phyloP scores from a whole-genome alignment of 192 early-diverging fungal species.

The Rhizophagus clarus region DNA sequence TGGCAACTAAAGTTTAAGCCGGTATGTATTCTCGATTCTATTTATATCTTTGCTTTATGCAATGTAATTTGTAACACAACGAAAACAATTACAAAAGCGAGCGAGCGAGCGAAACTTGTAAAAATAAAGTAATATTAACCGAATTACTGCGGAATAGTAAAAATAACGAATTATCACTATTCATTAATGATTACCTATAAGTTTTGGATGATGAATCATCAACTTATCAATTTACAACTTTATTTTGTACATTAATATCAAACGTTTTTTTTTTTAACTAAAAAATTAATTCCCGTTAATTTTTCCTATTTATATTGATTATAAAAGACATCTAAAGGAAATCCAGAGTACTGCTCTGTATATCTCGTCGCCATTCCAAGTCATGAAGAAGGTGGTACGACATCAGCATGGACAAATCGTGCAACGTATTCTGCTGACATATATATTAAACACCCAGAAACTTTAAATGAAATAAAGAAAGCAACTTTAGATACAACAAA shows the following conservation, averaged over 20 bases:
- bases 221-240: background rate
- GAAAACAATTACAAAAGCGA: background rate
- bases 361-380: constrained; percentile 25
- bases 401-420: constrained; percentile 12
- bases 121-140: background rate
- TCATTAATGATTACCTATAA: background rate
- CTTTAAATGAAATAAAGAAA: background rate
- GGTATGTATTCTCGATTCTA: background rate
- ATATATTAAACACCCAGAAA: constrained; percentile 17
- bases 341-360: constrained; percentile 21
- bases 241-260: background rate
- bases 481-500: constrained; percentile 2
- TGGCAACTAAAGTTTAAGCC: constrained; percentile 28
- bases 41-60: background rate
- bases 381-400: constrained; percentile 20
- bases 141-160: background rate
- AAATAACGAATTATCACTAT: background rate
- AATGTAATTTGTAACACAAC: background rate
- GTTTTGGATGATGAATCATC: background rate
- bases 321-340: constrained; percentile 2
- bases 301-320: background rate
- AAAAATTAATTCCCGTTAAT: background rate
- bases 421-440: background rate
- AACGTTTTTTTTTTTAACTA: background rate
- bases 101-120: background rate